Evolutionary conservation across 352 stramenopile species (phyloP).

Genomic region (Stephanocyclus meneghinianus): DNA sequence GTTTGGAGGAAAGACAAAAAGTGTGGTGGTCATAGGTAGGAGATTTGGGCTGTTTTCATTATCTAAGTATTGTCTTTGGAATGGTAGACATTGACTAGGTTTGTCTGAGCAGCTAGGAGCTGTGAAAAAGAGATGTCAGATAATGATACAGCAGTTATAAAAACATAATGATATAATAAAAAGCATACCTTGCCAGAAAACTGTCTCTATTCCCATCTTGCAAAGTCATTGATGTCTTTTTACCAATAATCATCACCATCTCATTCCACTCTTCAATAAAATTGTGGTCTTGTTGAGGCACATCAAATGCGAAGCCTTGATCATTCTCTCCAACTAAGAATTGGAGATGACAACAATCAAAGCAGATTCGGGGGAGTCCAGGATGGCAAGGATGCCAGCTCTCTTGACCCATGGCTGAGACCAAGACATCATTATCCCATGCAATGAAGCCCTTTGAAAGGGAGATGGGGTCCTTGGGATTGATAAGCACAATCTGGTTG

Average conservation of each 20-base stretch:
- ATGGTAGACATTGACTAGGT: neutral
- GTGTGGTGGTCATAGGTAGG: neutral
- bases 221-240: neutral
- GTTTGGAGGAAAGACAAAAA: neutral
- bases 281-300: neutral
- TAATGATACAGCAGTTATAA: neutral
- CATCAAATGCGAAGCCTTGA: neutral
- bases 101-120: constrained; percentile 12
- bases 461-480: neutral
- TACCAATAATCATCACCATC: neutral
- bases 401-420: neutral
- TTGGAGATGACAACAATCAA: neutral
- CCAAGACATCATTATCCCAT: neutral
- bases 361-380: neutral
- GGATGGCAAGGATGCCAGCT: neutral
- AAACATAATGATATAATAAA: neutral
- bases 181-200: constrained; percentile 2
- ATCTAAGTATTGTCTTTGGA: neutral
- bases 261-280: neutral
- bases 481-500: neutral
- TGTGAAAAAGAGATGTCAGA: neutral
- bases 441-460: neutral
- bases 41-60: neutral
- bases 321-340: constrained; percentile 3
- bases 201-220: neutral